Evolutionary conservation across 176 grass and related monocot species (phyloP).

Genomic region (Rhipidocladum racemiflorum): DNA sequence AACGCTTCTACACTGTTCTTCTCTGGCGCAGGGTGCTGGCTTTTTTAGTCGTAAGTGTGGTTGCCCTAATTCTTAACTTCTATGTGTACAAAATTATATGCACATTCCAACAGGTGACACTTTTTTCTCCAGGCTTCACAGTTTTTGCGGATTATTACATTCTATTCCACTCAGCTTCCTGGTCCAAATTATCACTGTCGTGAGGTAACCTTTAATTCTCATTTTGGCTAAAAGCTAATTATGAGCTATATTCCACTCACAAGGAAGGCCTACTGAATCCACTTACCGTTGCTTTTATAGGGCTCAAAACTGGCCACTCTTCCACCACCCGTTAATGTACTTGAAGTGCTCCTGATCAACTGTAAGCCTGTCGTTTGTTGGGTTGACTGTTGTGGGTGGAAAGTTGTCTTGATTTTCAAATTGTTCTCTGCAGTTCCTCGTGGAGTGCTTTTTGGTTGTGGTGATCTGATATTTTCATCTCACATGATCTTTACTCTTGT

Average conservation of each 20-base stretch:
- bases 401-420: constrained; percentile 9
- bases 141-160: constrained; percentile 73
- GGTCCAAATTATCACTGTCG: constrained; percentile 97
- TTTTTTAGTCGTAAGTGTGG: constrained; percentile 82
- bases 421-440: constrained; percentile 73
- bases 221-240: neutral
- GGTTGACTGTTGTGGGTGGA: neutral
- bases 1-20: constrained; percentile 91
- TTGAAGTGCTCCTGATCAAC: constrained; percentile 91
- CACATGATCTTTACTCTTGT: constrained; percentile 99
- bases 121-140: constrained; percentile 65
- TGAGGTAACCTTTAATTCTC: constrained; percentile 53
- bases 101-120: neutral
- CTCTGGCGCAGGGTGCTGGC: constrained; percentile 88
- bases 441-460: constrained; percentile 88
- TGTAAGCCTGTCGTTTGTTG: constrained; percentile 49
- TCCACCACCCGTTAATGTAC: constrained; percentile 56
- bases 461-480: constrained; percentile 98
- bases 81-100: neutral
- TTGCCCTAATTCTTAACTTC: constrained; percentile 9
- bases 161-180: constrained; percentile 97
- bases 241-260: neutral
- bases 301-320: constrained; percentile 77
- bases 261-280: neutral
- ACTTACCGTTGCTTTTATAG: constrained; percentile 40